Base-by-base conservation (phyloP, 1,139 yeast genomes). In the Geotrichum klebahnii region DNA sequence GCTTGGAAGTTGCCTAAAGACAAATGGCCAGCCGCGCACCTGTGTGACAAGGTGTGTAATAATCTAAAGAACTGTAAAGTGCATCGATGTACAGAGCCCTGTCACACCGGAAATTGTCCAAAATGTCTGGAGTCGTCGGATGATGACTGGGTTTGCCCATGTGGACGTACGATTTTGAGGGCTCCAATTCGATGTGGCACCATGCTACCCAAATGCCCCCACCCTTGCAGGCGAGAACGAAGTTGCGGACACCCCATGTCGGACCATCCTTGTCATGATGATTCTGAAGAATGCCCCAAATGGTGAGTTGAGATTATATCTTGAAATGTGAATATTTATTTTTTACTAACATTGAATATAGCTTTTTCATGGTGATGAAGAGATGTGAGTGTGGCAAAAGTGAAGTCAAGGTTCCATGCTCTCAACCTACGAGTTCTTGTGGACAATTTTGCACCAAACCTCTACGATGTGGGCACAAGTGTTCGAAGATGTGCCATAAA, bases 101-200 rank as follows among this genome's bases (percentile, higher is more conserved):
- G 97, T 61, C 97, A 89, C 64, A 71, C 79, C 12, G 97, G 97
- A 0, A 78, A 86, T 1, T 89, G 97, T 68, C 81, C 82, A 1
- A 84, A 90, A 8, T 89, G 97, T 64, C 66, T 86, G 46, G 96
- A 88, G 60, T 84, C 95, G 3, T 77, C 88, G 10, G 80, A 81
- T 47, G 92, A 86, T 28, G 97, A 89, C 63, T 71, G 87, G 59
- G 76, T 81, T 2, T 89, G 97, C 63, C 77, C 84, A 51, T 89
- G 97, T 71, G 96, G 97, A 1, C 75, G 77, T 53, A 89, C 97
- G 0, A 74, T 83, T 2, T 72, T 88, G 8, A 77, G 77, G 46
- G 96, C 96, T 0, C 97, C 97, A 0, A 89, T 88, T 9, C 74
- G 96, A 57, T 89, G 97, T 69, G 97, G 97, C 10, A 80, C 92